These are phyloP conservation scores for Cladorrhinum sp. DNA, from an alignment of 2,329 filamentous ascomycete genomes.

Conservation along the genomic window DNA sequence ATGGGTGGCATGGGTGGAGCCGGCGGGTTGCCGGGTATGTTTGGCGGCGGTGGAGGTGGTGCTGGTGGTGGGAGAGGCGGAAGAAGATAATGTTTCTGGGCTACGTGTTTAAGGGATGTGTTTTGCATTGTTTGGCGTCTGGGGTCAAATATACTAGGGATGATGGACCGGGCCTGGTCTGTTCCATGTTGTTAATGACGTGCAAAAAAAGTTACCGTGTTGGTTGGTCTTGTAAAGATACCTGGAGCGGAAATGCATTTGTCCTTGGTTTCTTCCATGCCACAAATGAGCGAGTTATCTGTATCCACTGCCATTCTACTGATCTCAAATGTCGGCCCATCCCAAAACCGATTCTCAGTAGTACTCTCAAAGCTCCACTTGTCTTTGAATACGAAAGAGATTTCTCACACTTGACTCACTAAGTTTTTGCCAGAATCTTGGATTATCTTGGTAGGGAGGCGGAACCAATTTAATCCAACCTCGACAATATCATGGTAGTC, in stretches of 20 bases:
- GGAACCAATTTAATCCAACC: no score
- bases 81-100: background rate
- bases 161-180: background rate
- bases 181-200: background rate
- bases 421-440: no score
- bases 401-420: no score
- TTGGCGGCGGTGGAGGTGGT: slow-evolving; percentile 29
- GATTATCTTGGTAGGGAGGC: no score
- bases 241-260: background rate
- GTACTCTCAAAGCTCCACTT: no score
- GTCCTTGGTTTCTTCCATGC: background rate
- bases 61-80: slow-evolving; percentile 21
- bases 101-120: background rate
- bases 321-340: no score
- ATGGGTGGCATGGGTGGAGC: slow-evolving; percentile 69
- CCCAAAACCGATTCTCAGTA: no score
- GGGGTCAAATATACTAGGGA: slow-evolving; percentile 3
- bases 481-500: no score
- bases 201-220: background rate
- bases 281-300: no score
- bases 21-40: slow-evolving; percentile 62
- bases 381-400: no score
- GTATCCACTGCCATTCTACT: no score
- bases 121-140: slow-evolving; percentile 22
- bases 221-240: background rate